Evolutionary conservation across 148 eudicot species (phyloP), one percentile per base, ranked within the genome.

Genomic region (Chenopodium album): DNA sequence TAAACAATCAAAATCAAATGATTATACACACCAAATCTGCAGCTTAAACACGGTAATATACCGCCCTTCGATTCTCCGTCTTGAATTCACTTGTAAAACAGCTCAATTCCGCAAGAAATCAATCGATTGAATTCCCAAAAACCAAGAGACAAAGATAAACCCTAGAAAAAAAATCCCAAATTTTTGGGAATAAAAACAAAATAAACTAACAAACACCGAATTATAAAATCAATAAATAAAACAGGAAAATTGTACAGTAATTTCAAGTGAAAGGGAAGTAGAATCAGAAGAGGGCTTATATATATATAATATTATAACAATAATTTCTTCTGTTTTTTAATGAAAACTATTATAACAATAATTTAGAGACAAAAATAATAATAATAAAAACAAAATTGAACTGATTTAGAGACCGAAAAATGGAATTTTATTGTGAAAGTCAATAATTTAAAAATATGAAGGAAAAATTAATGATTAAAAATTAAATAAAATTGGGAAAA

Each of bases 31-130:
- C 82, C 76, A 19, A 79, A 17, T 56, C 19, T 56, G 16, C 1
- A 56, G 62, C 62, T 17, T 56, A 17, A 17, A 2, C 62, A 13
- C 20, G 22, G 20, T 22, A 56, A 71, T n/a, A n/a, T 71, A 23
- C 52, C 44, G 44, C 7, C 5, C 44, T 0, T 41, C 44, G 8
- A 41, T 41, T 41, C 44, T 5, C 44, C 44, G 44, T 41, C 44
- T 41, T 54, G 69, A 41, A 41, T 41, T 62, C 22, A 79, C 76
- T 52, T 26, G 20, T 48, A 7, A 47, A 71, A 19, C 23, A 79
- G 76, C 69, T 79, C 54, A 71, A 50, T 71, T 79, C 7, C 68
- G 76, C 76, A 60, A 37, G 76, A 79, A 56, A n/a, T 71, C 75
- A 13, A 71, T 79, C 41, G 69, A 79, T 71, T 69, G 17, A 79